phyloP scores from a whole-genome alignment of 2,329 filamentous ascomycete species.

The Aureobasidium vineae region DNA sequence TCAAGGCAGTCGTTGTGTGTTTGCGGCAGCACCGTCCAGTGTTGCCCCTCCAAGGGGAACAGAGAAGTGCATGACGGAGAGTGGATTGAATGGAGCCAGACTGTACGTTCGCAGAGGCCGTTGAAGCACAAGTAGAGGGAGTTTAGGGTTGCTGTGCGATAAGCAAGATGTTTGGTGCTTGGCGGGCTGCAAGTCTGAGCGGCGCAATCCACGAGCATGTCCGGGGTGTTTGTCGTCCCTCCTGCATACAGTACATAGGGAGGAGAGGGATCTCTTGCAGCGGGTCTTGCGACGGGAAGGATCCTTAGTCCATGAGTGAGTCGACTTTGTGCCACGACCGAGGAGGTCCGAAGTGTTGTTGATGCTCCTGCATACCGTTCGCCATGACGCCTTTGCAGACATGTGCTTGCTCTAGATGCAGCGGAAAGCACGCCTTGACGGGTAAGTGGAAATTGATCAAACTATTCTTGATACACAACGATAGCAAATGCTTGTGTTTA shows the following conservation, averaged over 20 bases:
- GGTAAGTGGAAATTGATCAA: neutral
- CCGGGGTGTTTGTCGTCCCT: neutral
- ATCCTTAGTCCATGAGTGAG: neutral
- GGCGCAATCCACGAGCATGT: neutral
- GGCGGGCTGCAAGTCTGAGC: neutral
- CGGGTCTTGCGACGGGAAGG: neutral
- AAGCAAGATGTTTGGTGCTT: neutral
- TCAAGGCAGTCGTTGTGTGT: neutral
- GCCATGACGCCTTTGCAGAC: neutral
- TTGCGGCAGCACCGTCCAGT: neutral
- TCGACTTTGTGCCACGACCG: neutral
- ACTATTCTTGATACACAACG: neutral
- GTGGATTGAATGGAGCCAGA: neutral
- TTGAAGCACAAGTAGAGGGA: neutral
- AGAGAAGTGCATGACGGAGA: neutral
- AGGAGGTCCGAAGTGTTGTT: neutral
- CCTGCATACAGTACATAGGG: too few relatives aligned
- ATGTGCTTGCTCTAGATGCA: neutral
- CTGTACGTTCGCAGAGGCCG: neutral
- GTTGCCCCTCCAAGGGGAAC: neutral
- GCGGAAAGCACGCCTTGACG: neutral
- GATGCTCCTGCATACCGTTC: conserved; percentile 1
- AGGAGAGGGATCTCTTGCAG: too few relatives aligned
- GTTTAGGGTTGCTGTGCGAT: neutral
- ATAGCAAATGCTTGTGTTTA: neutral